Percentiles rank a stretch among this genome's conserved stretches.
Conservation (phyloP, 257 asterid species). For the Apocynum venetum region DNA sequence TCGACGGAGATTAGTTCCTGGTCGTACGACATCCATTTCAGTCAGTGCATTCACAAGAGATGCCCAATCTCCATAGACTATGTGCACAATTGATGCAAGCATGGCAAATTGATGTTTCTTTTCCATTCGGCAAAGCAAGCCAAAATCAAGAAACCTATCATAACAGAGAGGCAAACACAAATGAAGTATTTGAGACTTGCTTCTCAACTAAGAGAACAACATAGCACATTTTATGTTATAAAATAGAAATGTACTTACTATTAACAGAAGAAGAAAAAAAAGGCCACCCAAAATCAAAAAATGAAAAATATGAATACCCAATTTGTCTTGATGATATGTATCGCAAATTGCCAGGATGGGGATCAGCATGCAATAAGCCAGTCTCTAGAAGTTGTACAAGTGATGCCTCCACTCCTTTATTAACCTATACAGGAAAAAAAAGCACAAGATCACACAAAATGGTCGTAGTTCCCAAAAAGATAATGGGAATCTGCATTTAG, state of each 20-base stretch:
- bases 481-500: background rate
- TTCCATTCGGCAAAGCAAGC: slow-evolving; percentile 95
- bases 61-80: slow-evolving; percentile 92
- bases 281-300: background rate
- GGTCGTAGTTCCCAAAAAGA: slow-evolving; percentile 11
- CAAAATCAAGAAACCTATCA: slow-evolving; percentile 90
- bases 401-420: slow-evolving; percentile 92
- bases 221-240: slow-evolving; percentile 1
- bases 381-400: slow-evolving; percentile 92
- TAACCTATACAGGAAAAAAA: slow-evolving; percentile 49
- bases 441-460: slow-evolving; percentile 16
- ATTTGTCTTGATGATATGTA: slow-evolving; percentile 65
- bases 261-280: background rate
- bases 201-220: slow-evolving; percentile 7
- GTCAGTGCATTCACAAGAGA: slow-evolving; percentile 76
- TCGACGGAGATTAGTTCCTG: slow-evolving; percentile 72
- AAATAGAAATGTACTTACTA: background rate
- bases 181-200: slow-evolving; percentile 17
- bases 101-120: slow-evolving; percentile 90
- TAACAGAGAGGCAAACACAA: slow-evolving; percentile 13
- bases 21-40: slow-evolving; percentile 81
- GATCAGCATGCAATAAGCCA: slow-evolving; percentile 95
- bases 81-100: slow-evolving; percentile 86
- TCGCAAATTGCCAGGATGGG: slow-evolving; percentile 95
- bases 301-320: slow-evolving; percentile 50